Evolutionary conservation across 106 monocot species (phyloP).

Genomic region (Vanilla planifolia): DNA sequence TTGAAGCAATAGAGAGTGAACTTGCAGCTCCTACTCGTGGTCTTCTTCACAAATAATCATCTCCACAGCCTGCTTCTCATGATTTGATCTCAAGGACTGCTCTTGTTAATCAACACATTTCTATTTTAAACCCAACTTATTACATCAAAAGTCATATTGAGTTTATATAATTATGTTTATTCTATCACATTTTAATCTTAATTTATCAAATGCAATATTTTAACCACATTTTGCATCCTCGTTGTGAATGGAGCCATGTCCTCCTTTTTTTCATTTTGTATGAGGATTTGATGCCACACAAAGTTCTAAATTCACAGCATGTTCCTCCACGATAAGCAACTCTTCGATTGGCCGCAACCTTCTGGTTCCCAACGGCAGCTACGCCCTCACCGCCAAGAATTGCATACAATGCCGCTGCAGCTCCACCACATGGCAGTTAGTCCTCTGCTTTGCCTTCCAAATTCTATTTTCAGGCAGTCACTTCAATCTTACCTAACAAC

Average conservation of each 20-base stretch:
- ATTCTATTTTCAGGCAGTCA: neutral
- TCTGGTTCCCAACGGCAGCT: constrained; percentile 38
- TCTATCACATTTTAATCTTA: no score
- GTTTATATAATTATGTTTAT: no score
- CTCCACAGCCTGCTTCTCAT: no score
- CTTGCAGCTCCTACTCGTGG: no score
- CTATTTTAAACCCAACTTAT: no score
- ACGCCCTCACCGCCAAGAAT: constrained; percentile 37
- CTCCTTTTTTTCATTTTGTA: neutral
- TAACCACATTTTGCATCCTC: neutral
- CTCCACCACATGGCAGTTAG: constrained; percentile 33
- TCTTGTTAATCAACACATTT: no score
- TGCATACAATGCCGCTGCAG: constrained; percentile 44
- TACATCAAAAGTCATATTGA: no score
- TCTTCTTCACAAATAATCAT: no score
- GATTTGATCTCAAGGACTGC: no score
- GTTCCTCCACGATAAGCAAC: constrained; percentile 36
- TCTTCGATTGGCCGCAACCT: constrained; percentile 22
- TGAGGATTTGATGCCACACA: neutral
- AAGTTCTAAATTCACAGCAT: constrained; percentile 17
- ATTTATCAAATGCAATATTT: neutral
- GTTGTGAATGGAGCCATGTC: neutral
- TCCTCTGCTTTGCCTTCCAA: neutral
- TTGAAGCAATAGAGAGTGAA: no score
- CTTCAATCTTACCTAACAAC: neutral